Conservation (phyloP, 805 yeast species). For the Wickerhamiella alocasiicola region DNA sequence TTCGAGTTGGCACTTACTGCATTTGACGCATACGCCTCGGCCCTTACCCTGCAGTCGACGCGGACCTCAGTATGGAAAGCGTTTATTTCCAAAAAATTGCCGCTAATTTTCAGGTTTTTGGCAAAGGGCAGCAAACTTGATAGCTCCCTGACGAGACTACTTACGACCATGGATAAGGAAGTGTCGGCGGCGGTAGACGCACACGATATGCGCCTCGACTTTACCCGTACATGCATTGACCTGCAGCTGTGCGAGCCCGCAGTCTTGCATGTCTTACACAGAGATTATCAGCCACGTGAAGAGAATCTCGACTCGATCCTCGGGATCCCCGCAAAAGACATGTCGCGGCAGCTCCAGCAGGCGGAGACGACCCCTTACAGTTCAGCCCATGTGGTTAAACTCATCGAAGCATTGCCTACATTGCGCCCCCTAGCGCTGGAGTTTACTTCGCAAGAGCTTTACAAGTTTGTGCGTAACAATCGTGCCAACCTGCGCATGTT, state of each 20-base stretch:
- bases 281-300: constrained; percentile 14
- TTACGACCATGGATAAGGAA: constrained; percentile 22
- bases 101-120: constrained; percentile 31
- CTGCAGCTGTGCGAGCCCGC: constrained; percentile 20
- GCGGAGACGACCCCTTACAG: neutral
- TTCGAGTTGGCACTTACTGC: constrained; percentile 34
- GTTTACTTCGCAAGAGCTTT: constrained; percentile 11
- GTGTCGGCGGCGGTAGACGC: constrained; percentile 17
- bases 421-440: constrained; percentile 13
- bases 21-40: constrained; percentile 33
- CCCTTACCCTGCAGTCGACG: constrained; percentile 26
- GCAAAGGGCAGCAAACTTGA: constrained; percentile 29
- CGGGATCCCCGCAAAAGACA: constrained; percentile 5
- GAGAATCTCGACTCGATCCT: constrained; percentile 7
- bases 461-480: constrained; percentile 9
- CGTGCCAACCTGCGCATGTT: constrained; percentile 6
- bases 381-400: neutral
- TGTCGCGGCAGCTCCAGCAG: neutral
- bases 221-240: constrained; percentile 17
- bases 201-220: constrained; percentile 12
- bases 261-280: constrained; percentile 19
- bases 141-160: constrained; percentile 21
- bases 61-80: constrained; percentile 34
- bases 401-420: constrained; percentile 3
- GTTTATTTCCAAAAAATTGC: constrained; percentile 36